phyloP scores from a whole-genome alignment of 306 rosid genomes.

The Trifolium fragiferum region DNA sequence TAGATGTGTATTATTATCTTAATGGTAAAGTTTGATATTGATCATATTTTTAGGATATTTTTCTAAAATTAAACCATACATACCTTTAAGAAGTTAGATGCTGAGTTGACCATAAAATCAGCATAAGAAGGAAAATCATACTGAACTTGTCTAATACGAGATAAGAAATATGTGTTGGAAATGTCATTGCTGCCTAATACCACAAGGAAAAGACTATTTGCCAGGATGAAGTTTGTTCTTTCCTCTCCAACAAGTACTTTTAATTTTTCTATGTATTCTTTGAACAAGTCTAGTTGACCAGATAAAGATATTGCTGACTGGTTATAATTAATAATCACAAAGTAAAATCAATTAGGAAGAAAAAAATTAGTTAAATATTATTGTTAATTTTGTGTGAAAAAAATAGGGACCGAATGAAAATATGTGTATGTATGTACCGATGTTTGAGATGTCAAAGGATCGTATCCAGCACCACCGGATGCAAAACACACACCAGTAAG shows the following conservation, averaged over 20 bases:
- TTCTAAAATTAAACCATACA: too few species aligned
- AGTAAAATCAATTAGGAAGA: not conserved
- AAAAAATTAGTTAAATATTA: not conserved
- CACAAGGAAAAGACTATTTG: constrained; percentile 54
- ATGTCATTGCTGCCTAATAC: constrained; percentile 80
- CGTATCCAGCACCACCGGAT: constrained; percentile 79
- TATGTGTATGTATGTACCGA: constrained; percentile 39
- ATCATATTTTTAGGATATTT: too few species aligned
- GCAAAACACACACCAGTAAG: constrained; percentile 72
- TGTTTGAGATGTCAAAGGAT: constrained; percentile 59
- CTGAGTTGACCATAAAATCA: constrained; percentile 52
- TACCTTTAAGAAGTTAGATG: constrained; percentile 57
- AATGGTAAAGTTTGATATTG: too few species aligned
- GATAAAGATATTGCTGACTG: constrained; percentile 48
- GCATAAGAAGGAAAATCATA: constrained; percentile 64
- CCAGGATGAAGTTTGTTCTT: constrained; percentile 54
- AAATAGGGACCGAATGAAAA: not conserved
- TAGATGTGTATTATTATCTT: too few species aligned
- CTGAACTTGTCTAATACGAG: constrained; percentile 43
- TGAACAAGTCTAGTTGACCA: constrained; percentile 56
- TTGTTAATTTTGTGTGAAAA: not conserved
- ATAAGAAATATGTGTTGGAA: constrained; percentile 63
- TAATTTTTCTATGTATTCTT: constrained; percentile 60
- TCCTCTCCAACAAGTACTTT: constrained; percentile 49
- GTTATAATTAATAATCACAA: not conserved